Evolutionary conservation across 805 yeast species (phyloP), one percentile per base, ranked within the genome.

Genomic region (Candida xyloterini): DNA sequence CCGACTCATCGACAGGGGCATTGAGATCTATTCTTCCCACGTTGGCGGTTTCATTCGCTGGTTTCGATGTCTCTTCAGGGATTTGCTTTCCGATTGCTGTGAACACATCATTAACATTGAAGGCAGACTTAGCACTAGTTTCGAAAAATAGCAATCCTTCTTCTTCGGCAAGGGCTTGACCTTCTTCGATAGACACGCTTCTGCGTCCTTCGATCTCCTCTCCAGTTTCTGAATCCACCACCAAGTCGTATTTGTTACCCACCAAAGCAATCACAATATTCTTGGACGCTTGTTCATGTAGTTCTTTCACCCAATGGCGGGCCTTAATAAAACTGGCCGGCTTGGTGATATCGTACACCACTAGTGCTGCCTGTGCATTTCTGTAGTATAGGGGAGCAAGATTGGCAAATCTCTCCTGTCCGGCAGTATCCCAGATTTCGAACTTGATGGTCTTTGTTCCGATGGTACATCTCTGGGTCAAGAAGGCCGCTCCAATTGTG

Each of bases 361-460:
- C 96, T 46, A 91, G 69, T 0, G 98, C 98, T 20, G 96, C 95
- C 61, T 90, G 96, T 11, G 99, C 97, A 57, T 93, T 91, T 60
- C 99, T 77, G 68, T 91, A 91, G 66, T 91, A 91, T 93, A 91
- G 84, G 21, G 98, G 98, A 1, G 98, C 97, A 56, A 91, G 74
- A 18, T 91, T 81, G 11, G 97, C 96, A 70, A 91, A 91, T 48
- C 99, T 69, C 63, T 91, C 99, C 69, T 91, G 98, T 15, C 99
- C 99, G 2, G 98, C 98, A 10, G 98, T 90, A 61, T 90, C 98
- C 95, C 95, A 86, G 44, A 86, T 87, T 59, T 86, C 95, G 60
- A 87, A 89, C 63, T 93, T 91, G 57, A 91, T 86, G 7, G 93
- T 85, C 56, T 83, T 76, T 45, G 81, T 84, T 35, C 93, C 85